phyloP scores from a whole-genome alignment of 1,139 yeast species.

The Yamadazyma atmosphaerica region DNA sequence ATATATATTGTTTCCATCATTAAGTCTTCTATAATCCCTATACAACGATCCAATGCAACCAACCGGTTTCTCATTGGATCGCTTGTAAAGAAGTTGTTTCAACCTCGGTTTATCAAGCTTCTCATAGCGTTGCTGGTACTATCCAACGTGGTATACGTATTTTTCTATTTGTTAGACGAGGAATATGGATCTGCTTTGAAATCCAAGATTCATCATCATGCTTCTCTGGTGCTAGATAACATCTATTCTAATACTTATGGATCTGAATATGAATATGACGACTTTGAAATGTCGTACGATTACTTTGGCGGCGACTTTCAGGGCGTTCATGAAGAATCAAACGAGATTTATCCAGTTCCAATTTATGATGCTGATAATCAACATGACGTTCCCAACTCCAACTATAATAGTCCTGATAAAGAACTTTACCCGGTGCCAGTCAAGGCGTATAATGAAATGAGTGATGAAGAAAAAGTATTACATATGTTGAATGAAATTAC shows the following conservation, averaged over 20 bases:
- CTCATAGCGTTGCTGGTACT: conserved; percentile 21
- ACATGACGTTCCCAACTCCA: too few species aligned
- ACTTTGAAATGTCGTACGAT: conserved; percentile 40
- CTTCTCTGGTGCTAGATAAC: conserved; percentile 16
- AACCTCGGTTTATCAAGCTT: conserved; percentile 19
- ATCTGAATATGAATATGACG: background rate
- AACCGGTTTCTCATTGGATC: conserved; percentile 8
- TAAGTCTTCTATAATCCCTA: conserved; percentile 7
- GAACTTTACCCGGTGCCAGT: conserved; percentile 17
- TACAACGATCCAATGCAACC: conserved; percentile 5
- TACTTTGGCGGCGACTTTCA: too few species aligned
- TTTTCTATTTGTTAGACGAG: conserved; percentile 19
- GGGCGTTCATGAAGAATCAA: too few species aligned
- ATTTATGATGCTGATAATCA: conserved; percentile 2
- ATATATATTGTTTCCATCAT: conserved; percentile 1
- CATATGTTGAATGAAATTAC: conserved; percentile 22
- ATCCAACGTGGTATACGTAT: conserved; percentile 20
- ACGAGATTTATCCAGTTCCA: too few species aligned
- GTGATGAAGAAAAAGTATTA: conserved; percentile 20
- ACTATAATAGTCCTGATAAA: background rate
- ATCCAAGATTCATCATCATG: conserved; percentile 16
- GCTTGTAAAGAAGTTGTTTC: conserved; percentile 15
- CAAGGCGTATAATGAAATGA: conserved; percentile 18
- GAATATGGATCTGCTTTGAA: conserved; percentile 14
- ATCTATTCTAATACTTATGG: conserved; percentile 4